Evolutionary conservation across 2,329 filamentous ascomycete genomes (phyloP).

Genomic region (Trichoderma sp.): DNA sequence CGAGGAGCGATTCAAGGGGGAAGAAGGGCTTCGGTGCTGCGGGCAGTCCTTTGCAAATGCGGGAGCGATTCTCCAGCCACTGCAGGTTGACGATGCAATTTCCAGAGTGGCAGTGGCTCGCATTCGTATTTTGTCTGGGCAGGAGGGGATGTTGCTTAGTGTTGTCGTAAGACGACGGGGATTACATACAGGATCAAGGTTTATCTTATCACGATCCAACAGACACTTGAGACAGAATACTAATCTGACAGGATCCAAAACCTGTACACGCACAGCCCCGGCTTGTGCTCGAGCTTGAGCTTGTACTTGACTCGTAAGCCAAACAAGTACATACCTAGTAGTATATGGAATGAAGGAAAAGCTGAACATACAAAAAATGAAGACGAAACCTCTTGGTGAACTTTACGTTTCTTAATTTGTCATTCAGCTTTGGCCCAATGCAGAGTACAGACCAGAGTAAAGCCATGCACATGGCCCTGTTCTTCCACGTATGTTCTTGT

Average conservation of each 20-base stretch:
- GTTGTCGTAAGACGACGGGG: background rate
- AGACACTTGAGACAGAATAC: background rate
- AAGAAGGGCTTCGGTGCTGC: background rate
- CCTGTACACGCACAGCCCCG: background rate
- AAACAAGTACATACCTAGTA: too few species aligned
- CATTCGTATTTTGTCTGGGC: background rate
- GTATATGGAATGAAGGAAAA: too few species aligned
- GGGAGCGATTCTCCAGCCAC: background rate
- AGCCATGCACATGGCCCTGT: too few species aligned
- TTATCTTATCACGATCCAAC: constrained; percentile 5
- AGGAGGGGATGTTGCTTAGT: background rate
- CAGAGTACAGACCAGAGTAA: too few species aligned
- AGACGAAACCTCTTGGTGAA: background rate
- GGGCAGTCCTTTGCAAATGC: background rate
- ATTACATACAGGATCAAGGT: background rate
- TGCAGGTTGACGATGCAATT: background rate
- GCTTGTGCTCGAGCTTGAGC: too few species aligned
- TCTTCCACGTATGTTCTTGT: too few species aligned
- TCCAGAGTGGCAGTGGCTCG: constrained; percentile 3
- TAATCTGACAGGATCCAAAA: background rate
- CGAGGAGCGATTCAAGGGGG: background rate
- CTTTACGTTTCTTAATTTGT: background rate
- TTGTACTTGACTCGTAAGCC: background rate
- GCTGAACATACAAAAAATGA: background rate
- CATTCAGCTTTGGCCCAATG: background rate